Conservation (phyloP, 2,329 filamentous ascomycete genomes). For the Beauveria sp. region DNA sequence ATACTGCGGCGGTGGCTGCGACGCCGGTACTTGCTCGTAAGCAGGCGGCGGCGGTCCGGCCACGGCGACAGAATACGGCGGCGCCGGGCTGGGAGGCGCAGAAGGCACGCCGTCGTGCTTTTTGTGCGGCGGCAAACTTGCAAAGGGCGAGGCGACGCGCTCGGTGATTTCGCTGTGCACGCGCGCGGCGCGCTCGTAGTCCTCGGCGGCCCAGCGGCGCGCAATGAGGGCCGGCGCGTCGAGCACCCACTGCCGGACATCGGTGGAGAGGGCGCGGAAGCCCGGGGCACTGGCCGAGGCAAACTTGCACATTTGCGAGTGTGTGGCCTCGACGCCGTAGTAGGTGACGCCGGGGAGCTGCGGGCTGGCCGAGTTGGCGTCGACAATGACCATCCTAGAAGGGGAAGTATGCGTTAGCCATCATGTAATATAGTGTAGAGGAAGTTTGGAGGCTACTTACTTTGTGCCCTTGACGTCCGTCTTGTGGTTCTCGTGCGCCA, state of each 20-base stretch:
- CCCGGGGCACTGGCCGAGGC: conserved; percentile 56
- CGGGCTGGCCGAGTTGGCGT: conserved; percentile 61
- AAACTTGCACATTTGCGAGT: conserved; percentile 67
- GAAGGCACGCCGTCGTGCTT: neutral
- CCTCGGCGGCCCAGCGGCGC: conserved; percentile 53
- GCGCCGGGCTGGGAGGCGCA: neutral
- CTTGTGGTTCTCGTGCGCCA: conserved; percentile 68
- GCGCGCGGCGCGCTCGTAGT: conserved; percentile 40
- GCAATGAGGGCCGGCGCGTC: conserved; percentile 47
- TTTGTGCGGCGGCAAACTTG: neutral
- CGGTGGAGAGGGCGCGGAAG: conserved; percentile 45
- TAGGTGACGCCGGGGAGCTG: conserved; percentile 61
- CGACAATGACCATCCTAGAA: conserved; percentile 52
- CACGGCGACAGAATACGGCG: neutral
- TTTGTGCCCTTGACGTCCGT: conserved; percentile 59
- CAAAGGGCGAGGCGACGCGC: conserved; percentile 25
- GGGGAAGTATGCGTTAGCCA: neutral
- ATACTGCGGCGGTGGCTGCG: neutral
- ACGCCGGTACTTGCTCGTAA: neutral
- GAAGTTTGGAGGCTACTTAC: conserved; percentile 19
- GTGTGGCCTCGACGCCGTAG: conserved; percentile 68
- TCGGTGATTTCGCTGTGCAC: conserved; percentile 39
- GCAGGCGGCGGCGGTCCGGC: neutral
- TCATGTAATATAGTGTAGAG: neutral
- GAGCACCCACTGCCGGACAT: conserved; percentile 42